Evolutionary conservation across 306 rosid species (phyloP), one percentile per base, ranked within the genome.

Genomic region (Lathyrus aphaca): DNA sequence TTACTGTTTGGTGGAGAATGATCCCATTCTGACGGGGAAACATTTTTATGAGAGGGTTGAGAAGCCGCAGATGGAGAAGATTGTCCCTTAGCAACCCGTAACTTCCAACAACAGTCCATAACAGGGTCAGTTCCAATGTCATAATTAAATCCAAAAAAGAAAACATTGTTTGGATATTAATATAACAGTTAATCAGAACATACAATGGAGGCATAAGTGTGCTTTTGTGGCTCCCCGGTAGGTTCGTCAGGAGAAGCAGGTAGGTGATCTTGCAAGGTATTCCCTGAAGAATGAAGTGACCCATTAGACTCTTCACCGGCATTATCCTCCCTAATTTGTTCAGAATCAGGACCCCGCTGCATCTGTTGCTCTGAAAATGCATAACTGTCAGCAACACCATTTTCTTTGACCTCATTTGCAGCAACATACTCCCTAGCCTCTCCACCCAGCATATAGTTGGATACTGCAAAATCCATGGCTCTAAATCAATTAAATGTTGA

Each of bases 201-300:
- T 91, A 94, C 98, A 68, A 94, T 90, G 45, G 98, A 90, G 59
- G 98, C 98, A 68, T 94, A 94, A 54, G 98, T 94, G 77, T 88
- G 97, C 84, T 88, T 94, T 73, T 85, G 97, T 50, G 92, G 96
- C 85, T 90, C 97, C 76, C 85, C 98, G n/a, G 79, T 57, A 68
- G 88, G 71, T 78, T 90, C 97, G 51, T 88, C 98, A 54, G 86
- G 90, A 66, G 95, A 73, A 40, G 82, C 76, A 58, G 84, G 82
- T 32, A 70, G 69, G 61, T 81, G 87, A 66, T 93, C 91, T 79
- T 77, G 94, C 59, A 80, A 70, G 17, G 74, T 62, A 79, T 74
- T 84, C 81, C 68, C 79, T 3, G 80, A 51, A 68, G 78, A 77
- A 78, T 87, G 97, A 81, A 82, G 81, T 25, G 87, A 78, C 55